A percentile compares a stretch with the other conserved stretches of the same genome.
These are phyloP conservation scores for Cupressus sempervirens DNA, from an alignment of 75 land plant genomes.

Conservation along the genomic window DNA sequence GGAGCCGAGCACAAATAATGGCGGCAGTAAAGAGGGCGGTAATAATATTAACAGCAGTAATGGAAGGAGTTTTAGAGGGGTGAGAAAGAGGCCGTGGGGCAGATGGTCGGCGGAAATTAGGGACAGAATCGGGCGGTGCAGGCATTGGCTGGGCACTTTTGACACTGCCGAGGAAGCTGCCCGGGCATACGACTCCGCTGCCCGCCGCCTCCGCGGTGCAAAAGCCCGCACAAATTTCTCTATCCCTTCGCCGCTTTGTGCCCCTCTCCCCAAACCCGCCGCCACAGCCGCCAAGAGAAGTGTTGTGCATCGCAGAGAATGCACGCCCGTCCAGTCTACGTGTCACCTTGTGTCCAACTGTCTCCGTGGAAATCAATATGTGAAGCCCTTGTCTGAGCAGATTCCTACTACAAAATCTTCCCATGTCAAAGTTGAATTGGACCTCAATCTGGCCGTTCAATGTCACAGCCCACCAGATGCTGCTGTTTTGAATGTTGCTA, in stretches of 20 bases:
- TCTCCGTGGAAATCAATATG: neutral
- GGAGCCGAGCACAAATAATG: neutral
- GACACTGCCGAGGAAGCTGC: conserved; percentile 84
- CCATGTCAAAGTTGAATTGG: neutral
- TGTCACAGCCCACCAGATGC: neutral
- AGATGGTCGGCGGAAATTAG: conserved; percentile 82
- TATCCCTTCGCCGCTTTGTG: conserved; percentile 28
- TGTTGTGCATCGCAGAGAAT: neutral
- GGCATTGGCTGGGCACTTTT: conserved; percentile 84
- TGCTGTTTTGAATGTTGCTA: neutral
- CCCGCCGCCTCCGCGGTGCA: conserved; percentile 58
- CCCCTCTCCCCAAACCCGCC: neutral
- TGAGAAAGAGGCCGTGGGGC: conserved; percentile 85
- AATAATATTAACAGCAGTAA: neutral
- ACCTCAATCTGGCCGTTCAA: neutral
- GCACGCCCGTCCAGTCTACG: neutral
- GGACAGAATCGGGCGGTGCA: conserved; percentile 67
- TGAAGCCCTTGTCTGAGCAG: neutral
- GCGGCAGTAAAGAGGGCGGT: neutral
- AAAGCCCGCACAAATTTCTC: conserved; percentile 68
- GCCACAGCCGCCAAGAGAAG: neutral
- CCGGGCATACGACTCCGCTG: conserved; percentile 74
- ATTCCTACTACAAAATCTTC: neutral
- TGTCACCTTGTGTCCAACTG: neutral
- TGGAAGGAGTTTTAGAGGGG: conserved; percentile 44